Conservation (phyloP, 2,329 filamentous ascomycete species). For the Alternaria sp. region DNA sequence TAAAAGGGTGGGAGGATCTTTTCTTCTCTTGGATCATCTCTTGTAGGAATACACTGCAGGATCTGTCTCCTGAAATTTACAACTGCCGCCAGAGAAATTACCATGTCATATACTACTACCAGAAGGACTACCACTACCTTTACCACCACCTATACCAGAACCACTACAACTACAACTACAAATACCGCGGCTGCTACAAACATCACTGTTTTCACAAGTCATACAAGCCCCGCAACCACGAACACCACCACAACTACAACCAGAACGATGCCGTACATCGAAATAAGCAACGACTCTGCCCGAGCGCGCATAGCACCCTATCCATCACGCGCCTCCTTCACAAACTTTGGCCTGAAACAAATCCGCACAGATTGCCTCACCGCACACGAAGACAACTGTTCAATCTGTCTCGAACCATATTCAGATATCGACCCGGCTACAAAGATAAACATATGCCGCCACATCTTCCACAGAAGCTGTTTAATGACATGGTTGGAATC, state of each 20-base stretch:
- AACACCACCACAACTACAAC: background rate
- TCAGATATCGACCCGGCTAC: background rate
- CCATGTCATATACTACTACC: background rate
- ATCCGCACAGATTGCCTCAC: background rate
- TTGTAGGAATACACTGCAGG: background rate
- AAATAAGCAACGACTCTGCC: no score
- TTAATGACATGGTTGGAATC: background rate
- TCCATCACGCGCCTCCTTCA: background rate
- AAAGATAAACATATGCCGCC: background rate
- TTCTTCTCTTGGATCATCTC: background rate
- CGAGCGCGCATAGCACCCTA: background rate
- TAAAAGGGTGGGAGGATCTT: background rate
- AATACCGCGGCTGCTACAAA: background rate
- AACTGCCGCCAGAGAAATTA: background rate
- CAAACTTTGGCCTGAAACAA: background rate
- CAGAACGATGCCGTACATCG: background rate
- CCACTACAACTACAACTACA: no score
- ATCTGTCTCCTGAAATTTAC: background rate
- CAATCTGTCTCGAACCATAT: background rate
- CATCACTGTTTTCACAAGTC: background rate
- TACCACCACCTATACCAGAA: background rate
- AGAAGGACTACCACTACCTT: background rate
- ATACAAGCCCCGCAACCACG: background rate
- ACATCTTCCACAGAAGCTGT: background rate
- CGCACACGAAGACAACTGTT: background rate